Percentiles rank a stretch among this genome's conserved stretches.
phyloP scores from a whole-genome alignment of 1,139 yeast genomes.

The Pichia sp. region DNA sequence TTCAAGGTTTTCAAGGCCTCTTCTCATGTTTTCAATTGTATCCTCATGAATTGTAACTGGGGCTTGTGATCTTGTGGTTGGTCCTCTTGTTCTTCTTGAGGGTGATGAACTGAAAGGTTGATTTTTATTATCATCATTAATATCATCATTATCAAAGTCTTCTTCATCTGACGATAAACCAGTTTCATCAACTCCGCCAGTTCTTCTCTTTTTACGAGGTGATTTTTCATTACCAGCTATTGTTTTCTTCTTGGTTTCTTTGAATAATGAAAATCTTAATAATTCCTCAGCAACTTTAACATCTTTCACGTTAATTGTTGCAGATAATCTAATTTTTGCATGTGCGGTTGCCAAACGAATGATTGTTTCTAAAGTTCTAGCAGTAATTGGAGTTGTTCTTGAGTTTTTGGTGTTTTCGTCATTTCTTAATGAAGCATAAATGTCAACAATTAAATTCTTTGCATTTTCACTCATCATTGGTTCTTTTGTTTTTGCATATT shows the following conservation, averaged over 20 bases:
- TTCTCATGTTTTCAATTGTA: conserved; percentile 21
- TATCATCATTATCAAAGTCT: conserved; percentile 9
- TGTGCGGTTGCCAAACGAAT: conserved; percentile 96
- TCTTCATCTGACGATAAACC: conserved; percentile 15
- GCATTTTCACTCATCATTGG: conserved; percentile 81
- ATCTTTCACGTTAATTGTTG: conserved; percentile 66
- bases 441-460: conserved; percentile 69
- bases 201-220: conserved; percentile 28
- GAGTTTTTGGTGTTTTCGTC: conserved; percentile 71
- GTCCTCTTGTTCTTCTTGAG: not conserved
- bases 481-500: conserved; percentile 85
- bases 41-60: conserved; percentile 22
- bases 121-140: not conserved
- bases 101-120: not conserved
- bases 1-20: conserved; percentile 21
- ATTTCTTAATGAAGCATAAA: conserved; percentile 78
- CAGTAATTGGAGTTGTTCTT: conserved; percentile 92
- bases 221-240: conserved; percentile 12
- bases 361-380: conserved; percentile 93
- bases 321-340: conserved; percentile 85
- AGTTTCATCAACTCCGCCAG: conserved; percentile 14
- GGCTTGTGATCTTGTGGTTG: conserved; percentile 7
- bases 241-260: conserved; percentile 44
- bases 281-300: conserved; percentile 84
- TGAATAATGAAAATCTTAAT: conserved; percentile 78